Base-by-base conservation (phyloP, 768 basidiomycete genomes). In the Cyathus striatus region DNA sequence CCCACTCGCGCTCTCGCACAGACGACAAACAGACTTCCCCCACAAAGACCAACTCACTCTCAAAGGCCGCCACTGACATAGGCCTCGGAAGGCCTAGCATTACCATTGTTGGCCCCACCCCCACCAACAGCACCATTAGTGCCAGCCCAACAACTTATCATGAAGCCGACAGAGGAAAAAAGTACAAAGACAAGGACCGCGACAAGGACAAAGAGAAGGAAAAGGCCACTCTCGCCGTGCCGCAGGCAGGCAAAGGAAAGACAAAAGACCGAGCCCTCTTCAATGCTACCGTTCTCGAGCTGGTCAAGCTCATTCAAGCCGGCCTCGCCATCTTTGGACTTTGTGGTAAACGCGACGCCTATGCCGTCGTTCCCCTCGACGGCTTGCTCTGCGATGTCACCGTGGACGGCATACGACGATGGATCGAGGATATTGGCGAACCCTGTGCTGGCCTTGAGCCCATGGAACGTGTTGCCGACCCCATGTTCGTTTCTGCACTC, bases 331-430 rank as follows among this genome's bases (percentile, higher is more conserved):
- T 90, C 40, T 91, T 85, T 57, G 87, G 86, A 45, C 65, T 86
- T 62, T 86, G 62, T 41, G 50, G 49, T 26, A 18, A 50, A n/a
- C 42, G 44, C 22, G 49, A 50, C 24, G 32, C 52, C 6, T 42
- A 48, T 12, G 20, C 7, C 10, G 35, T 9, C 12, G 45, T 55
- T 5, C 43, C 47, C 32, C 54, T 75, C 33, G 80, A 91, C 58
- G 89, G 89, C 1, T 68, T 92, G 12, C 63, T 92, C 18, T 91
- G 89, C 55, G 87, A 92, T 59, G 62, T 70, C 12, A 89, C 89
- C 0, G 75, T 87, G 21, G 78, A 83, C 21, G 87, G 81, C 4
- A 75, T 92, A 24, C 69, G 74, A 38, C 66, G 62, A 40, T 92
- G 89, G 88, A 75, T 78, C 23, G 53, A 70, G 12, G 76, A 79